These are phyloP conservation scores for Teratosphaeria gauchensis DNA, from an alignment of 2,329 filamentous ascomycete genomes.

Conservation along the genomic window DNA sequence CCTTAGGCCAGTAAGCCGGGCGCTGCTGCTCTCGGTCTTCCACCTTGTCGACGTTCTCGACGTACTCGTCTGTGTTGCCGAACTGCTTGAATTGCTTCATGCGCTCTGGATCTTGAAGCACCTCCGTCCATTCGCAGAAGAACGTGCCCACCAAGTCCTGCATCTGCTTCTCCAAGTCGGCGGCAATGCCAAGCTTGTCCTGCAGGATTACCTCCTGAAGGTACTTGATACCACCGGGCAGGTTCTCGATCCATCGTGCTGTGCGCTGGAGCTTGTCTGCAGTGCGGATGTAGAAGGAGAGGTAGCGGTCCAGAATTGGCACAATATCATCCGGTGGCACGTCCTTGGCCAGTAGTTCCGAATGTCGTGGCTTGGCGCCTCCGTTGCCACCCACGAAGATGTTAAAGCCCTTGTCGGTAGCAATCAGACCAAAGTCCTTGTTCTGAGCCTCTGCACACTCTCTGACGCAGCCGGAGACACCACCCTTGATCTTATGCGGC, in stretches of 20 bases:
- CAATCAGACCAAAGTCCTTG: conserved; percentile 89
- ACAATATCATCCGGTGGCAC: conserved; percentile 74
- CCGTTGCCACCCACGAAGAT: conserved; percentile 86
- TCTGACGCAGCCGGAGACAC: conserved; percentile 81
- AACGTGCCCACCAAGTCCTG: conserved; percentile 70
- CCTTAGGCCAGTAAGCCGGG: conserved; percentile 68
- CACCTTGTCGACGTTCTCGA: conserved; percentile 58
- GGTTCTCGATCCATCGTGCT: conserved; percentile 73
- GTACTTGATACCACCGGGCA: conserved; percentile 77
- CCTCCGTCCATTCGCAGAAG: conserved; percentile 89
- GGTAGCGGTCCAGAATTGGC: conserved; percentile 75
- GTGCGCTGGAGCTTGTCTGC: conserved; percentile 85
- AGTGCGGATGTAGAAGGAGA: conserved; percentile 90
- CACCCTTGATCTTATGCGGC: conserved; percentile 78
- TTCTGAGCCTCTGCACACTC: conserved; percentile 89
- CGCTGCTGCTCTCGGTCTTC: conserved; percentile 62
- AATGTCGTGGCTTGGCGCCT: conserved; percentile 73
- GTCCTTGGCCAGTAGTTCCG: conserved; percentile 76
- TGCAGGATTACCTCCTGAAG: conserved; percentile 73
- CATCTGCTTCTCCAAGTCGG: conserved; percentile 81
- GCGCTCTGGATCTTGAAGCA: conserved; percentile 58
- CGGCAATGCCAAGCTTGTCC: conserved; percentile 77
- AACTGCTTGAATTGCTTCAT: conserved; percentile 70
- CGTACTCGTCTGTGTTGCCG: conserved; percentile 65
- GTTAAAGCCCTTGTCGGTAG: conserved; percentile 88